These are phyloP conservation scores for Oligophagozyma castellii DNA, from an alignment of 1,139 yeast genomes.

Conservation along the genomic window DNA sequence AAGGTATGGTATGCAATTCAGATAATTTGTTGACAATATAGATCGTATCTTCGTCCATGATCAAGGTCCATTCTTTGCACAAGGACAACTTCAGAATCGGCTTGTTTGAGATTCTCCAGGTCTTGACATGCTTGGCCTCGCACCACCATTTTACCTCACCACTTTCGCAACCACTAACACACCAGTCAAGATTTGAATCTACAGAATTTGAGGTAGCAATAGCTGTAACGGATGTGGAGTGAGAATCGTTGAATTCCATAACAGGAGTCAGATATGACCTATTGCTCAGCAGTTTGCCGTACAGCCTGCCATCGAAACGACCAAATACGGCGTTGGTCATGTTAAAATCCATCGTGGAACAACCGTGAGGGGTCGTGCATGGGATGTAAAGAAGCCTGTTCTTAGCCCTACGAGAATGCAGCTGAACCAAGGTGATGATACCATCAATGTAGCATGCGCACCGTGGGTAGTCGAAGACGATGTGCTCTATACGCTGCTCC, in stretches of 20 bases:
- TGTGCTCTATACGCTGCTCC: conserved; percentile 19
- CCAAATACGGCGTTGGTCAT: conserved; percentile 30
- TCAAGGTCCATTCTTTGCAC: conserved; percentile 17
- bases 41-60: conserved; percentile 14
- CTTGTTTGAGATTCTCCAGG: conserved; percentile 11
- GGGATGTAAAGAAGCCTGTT: conserved; percentile 25
- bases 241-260: conserved; percentile 24
- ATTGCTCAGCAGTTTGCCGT: conserved; percentile 27
- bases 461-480: conserved; percentile 26
- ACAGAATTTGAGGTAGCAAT: conserved; percentile 17
- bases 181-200: conserved; percentile 19
- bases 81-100: conserved; percentile 18
- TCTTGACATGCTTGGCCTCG: conserved; percentile 18
- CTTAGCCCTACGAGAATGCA: conserved; percentile 18
- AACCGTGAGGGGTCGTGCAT: conserved; percentile 27
- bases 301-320: conserved; percentile 32
- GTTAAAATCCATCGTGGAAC: conserved; percentile 26
- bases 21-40: conserved; percentile 14
- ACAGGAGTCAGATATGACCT: conserved; percentile 27
- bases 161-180: conserved; percentile 30
- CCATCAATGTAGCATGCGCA: conserved; percentile 27
- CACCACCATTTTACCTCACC: conserved; percentile 30
- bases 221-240: conserved; percentile 27
- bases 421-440: conserved; percentile 22
- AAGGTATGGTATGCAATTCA: conserved; percentile 8